phyloP scores from a whole-genome alignment of 257 asterid genomes.

The Prunella vulgaris region DNA sequence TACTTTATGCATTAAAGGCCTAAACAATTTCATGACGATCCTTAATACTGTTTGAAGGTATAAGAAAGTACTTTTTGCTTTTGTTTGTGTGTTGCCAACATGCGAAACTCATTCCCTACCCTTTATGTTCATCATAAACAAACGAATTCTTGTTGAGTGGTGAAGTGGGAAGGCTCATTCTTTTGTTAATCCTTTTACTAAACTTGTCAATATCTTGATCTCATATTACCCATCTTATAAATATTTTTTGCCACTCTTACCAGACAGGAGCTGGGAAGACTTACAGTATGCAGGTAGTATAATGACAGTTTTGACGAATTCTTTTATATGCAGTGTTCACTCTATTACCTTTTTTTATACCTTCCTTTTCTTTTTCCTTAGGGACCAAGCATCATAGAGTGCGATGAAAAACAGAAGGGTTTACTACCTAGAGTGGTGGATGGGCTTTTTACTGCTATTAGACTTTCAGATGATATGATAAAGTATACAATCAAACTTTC shows the following conservation, averaged over 20 bases:
- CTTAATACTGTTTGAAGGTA: not conserved
- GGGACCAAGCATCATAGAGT: conserved; percentile 67
- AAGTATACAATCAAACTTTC: conserved; percentile 54
- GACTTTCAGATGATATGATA: conserved; percentile 39
- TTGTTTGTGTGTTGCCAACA: not conserved
- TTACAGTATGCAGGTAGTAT: conserved; percentile 80
- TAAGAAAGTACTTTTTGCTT: not conserved
- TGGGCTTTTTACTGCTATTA: conserved; percentile 48
- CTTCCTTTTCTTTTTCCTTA: conserved; percentile 16
- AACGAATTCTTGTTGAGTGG: conserved; percentile 7
- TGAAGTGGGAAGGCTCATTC: not conserved
- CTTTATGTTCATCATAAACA: conserved; percentile 1
- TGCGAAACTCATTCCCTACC: not conserved
- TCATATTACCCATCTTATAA: conserved; percentile 1
- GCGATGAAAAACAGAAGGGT: conserved; percentile 52
- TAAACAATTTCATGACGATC: not conserved
- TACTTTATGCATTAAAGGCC: not conserved
- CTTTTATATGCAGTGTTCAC: conserved; percentile 8
- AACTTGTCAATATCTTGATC: conserved; percentile 10
- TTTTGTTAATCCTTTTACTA: not conserved
- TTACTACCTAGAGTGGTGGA: conserved; percentile 68
- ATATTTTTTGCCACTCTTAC: conserved; percentile 16
- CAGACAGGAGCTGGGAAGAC: conserved; percentile 98
- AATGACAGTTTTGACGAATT: conserved; percentile 13
- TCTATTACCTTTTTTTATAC: not conserved